Conservation (phyloP, 768 basidiomycete genomes). For the Calvatia gigantea region DNA sequence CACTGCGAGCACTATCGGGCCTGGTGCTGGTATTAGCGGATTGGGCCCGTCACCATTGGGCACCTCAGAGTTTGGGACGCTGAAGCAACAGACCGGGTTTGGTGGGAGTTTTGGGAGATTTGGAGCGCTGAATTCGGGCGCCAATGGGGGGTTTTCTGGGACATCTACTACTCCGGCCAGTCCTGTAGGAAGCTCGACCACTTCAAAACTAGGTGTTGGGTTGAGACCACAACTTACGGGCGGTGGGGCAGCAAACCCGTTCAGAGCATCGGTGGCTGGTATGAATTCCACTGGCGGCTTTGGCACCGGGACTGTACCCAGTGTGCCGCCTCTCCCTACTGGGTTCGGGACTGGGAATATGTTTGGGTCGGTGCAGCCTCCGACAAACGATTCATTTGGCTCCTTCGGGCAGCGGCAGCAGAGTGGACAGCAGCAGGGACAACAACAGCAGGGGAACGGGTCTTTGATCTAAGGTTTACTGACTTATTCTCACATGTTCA, state of each 20-base stretch:
- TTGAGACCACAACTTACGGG: constrained; percentile 65
- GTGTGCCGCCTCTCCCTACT: constrained; percentile 6
- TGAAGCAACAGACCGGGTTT: constrained; percentile 9
- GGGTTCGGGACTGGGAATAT: constrained; percentile 7
- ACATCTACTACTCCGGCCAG: constrained; percentile 19
- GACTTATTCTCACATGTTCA: too few relatives aligned
- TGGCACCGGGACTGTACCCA: background rate
- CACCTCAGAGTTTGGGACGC: background rate
- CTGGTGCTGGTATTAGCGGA: background rate
- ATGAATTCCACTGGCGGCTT: constrained; percentile 15
- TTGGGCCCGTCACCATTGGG: background rate
- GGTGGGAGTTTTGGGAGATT: constrained; percentile 2
- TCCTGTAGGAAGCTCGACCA: too few relatives aligned
- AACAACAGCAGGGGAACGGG: constrained; percentile 35
- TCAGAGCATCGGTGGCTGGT: constrained; percentile 56
- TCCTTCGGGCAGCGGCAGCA: constrained; percentile 3
- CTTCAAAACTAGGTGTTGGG: constrained; percentile 41
- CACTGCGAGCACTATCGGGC: constrained; percentile 19
- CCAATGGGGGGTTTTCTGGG: constrained; percentile 13
- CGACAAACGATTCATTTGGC: background rate
- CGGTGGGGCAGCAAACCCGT: constrained; percentile 60
- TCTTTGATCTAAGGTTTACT: constrained; percentile 47
- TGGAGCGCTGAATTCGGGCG: background rate
- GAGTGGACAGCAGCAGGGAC: constrained; percentile 35
- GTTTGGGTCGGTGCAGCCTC: constrained; percentile 8